Percentiles rank a stretch among this genome's conserved stretches.
Evolutionary conservation across 306 rosid species (phyloP).

Genomic region (Cicer chorassanicum): DNA sequence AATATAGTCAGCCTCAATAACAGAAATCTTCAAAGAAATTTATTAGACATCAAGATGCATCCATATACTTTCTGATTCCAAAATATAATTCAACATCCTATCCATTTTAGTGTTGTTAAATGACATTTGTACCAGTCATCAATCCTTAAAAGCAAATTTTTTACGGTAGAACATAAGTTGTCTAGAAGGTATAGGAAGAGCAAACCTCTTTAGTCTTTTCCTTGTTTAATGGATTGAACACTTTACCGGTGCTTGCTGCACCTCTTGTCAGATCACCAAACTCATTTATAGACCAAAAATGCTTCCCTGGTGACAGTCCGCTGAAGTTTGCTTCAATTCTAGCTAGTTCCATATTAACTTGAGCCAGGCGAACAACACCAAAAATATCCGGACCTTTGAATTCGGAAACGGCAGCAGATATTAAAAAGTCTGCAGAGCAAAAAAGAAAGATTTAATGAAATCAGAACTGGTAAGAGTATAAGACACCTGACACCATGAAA

Average conservation of each 20-base stretch:
- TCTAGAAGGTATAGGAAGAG: slow-evolving; percentile 37
- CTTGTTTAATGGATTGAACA: slow-evolving; percentile 55
- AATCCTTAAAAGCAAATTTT: slow-evolving; percentile 1
- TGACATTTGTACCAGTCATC: background rate
- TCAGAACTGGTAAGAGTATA: slow-evolving; percentile 19
- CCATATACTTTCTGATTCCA: background rate
- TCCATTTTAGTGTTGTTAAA: slow-evolving; percentile 15
- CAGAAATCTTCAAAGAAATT: background rate
- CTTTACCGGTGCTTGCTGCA: slow-evolving; percentile 86
- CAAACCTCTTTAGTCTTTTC: slow-evolving; percentile 61
- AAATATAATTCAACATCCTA: background rate
- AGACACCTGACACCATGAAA: slow-evolving; percentile 26
- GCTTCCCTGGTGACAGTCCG: slow-evolving; percentile 87
- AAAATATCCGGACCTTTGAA: slow-evolving; percentile 88
- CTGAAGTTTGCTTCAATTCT: slow-evolving; percentile 90
- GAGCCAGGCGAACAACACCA: slow-evolving; percentile 92
- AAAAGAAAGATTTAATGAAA: slow-evolving; percentile 28
- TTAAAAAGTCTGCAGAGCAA: slow-evolving; percentile 69
- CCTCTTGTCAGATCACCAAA: slow-evolving; percentile 93
- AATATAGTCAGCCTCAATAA: slow-evolving; percentile 13
- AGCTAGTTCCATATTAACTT: slow-evolving; percentile 86
- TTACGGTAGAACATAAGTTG: slow-evolving; percentile 24
- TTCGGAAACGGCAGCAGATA: slow-evolving; percentile 92
- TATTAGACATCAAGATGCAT: slow-evolving; percentile 11
- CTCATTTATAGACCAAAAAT: slow-evolving; percentile 89